Percentiles rank a stretch among this genome's conserved stretches.
These are phyloP conservation scores for Globisporangium barbulae DNA, from an alignment of 352 stramenopile species.

Conservation along the genomic window DNA sequence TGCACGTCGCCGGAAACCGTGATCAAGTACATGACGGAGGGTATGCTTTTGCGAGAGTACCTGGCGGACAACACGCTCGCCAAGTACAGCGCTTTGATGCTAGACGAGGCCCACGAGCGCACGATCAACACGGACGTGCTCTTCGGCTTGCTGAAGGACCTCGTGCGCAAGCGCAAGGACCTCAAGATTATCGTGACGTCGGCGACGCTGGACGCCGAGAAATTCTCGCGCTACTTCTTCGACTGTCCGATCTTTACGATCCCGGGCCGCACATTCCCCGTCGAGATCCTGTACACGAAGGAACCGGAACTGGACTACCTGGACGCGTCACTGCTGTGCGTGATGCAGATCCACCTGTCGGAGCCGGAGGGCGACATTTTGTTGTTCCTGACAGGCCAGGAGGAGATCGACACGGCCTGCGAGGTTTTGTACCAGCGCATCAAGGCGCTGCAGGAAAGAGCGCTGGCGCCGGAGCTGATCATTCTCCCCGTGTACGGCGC, in stretches of 20 bases:
- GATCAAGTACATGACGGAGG: slow-evolving; percentile 99
- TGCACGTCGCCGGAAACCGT: slow-evolving; percentile 90
- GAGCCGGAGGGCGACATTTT: slow-evolving; percentile 98
- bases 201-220: slow-evolving; percentile 97
- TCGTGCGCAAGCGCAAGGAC: slow-evolving; percentile 82
- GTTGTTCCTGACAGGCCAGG: slow-evolving; percentile 98
- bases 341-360: slow-evolving; percentile 99
- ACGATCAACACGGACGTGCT: slow-evolving; percentile 99
- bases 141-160: slow-evolving; percentile 94
- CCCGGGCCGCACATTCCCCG: slow-evolving; percentile 96
- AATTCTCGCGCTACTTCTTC: slow-evolving; percentile 98
- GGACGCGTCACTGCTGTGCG: slow-evolving; percentile 96
- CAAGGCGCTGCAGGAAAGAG: slow-evolving; percentile 92
- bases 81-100: slow-evolving; percentile 95
- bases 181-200: slow-evolving; percentile 91
- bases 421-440: slow-evolving; percentile 98
- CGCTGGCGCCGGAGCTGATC: slow-evolving; percentile 96
- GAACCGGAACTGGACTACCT: slow-evolving; percentile 98
- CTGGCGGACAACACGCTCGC: slow-evolving; percentile 95
- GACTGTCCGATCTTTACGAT: slow-evolving; percentile 99
- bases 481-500: slow-evolving; percentile 98
- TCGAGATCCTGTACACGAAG: slow-evolving; percentile 99
- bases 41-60: slow-evolving; percentile 99
- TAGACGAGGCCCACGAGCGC: slow-evolving; percentile 98
- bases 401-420: slow-evolving; percentile 99